Conservation (phyloP, 306 rosid genomes). For the Prunus mume region DNA sequence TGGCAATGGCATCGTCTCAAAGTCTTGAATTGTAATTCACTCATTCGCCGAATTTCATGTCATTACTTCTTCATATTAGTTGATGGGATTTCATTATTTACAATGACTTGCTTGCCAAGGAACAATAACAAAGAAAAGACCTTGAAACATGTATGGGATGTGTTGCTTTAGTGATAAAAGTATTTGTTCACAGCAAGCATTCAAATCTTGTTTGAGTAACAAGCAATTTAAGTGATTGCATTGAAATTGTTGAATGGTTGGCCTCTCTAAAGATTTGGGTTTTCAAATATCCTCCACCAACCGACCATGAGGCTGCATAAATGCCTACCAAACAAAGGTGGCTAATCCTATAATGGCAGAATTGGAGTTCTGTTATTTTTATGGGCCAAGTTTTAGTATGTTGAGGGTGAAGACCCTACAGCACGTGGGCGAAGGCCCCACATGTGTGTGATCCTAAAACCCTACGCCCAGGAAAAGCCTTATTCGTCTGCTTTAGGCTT, state of each 20-base stretch:
- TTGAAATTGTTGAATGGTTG: no score
- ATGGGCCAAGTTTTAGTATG: background rate
- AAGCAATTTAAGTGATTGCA: background rate
- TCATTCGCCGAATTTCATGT: background rate
- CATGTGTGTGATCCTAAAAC: background rate
- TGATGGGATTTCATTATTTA: background rate
- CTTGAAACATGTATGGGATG: no score
- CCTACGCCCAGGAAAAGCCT: background rate
- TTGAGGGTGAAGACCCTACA: constrained; percentile 17
- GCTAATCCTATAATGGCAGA: background rate
- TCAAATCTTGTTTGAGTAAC: background rate
- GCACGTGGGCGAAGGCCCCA: constrained; percentile 39
- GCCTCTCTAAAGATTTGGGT: no score
- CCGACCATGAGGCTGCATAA: no score
- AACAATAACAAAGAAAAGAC: no score
- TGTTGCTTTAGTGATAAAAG: no score
- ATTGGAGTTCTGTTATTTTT: background rate
- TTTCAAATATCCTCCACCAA: no score
- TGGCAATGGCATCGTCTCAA: constrained; percentile 10
- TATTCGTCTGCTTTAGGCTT: background rate
- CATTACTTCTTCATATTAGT: no score
- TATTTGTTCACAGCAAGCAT: no score
- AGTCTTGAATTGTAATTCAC: background rate
- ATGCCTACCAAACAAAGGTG: no score
- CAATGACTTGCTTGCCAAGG: no score